Evolutionary conservation across 768 basidiomycete species (phyloP), one percentile per base, ranked within the genome.

Genomic region (Termitomyces heimii): DNA sequence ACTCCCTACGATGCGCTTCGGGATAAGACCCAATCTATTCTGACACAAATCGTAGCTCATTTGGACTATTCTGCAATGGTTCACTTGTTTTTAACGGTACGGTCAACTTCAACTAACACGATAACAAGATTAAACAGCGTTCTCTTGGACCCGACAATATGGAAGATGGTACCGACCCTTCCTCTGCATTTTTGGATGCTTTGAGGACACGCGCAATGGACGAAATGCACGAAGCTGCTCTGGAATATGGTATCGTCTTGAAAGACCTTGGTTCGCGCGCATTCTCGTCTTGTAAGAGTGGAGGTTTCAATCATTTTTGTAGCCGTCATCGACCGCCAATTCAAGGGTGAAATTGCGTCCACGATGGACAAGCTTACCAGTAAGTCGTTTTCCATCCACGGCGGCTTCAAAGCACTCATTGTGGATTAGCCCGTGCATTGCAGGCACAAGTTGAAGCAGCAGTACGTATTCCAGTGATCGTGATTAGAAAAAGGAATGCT

Each of bases 361-460:
- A 89, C 89, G 1, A 92, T 92, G 90, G 87, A 92, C 66, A 89
- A 89, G 66, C 76, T 92, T 53, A 92, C 89, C 4, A 75, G 70
- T 73, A 54, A 61, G 68, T 57, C 16, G 8, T 40, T 39, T 31
- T 32, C 5, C 32, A 40, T 26, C 16, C 16, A 6, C 24, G 35
- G 9, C 22, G n/a, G n/a, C 5, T 55, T 32, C 18, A 20, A 26
- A 22, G 55, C 28, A 18, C 63, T 64, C 55, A 65, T 44, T 54
- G 40, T 29, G 43, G n/a, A 29, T 40, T 43, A 64, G 89, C 89
- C 4, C 81, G 91, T 62, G 91, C 88, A 22, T 74, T 93, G 37
- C 88, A 93, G 67, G 89, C 91, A 10, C 91, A 94, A 68, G 90
- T 93, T 29, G 91, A 93, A 68, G 89, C 90, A 45, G 89, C 89